Evolutionary conservation across 2,329 filamentous ascomycete genomes (phyloP).

Genomic region (Fusarium incarnatum): DNA sequence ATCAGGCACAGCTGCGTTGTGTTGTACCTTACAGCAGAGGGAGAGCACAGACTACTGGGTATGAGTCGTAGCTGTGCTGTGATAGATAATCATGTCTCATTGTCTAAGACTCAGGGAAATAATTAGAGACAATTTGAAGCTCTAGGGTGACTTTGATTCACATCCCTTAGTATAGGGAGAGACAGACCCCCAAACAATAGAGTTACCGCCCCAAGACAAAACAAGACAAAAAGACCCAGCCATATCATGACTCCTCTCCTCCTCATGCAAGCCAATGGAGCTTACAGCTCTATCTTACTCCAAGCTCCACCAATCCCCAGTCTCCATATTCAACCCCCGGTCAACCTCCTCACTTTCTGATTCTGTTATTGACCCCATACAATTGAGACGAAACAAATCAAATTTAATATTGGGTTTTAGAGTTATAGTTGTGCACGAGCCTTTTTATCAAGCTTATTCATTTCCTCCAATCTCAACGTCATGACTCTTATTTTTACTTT

Average conservation of each 20-base stretch:
- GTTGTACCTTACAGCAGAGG: conserved; percentile 38
- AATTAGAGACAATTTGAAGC: not conserved
- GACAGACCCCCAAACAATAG: conserved; percentile 6
- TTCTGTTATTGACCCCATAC: conserved; percentile 9
- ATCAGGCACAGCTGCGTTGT: conserved; percentile 29
- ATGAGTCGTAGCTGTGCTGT: not conserved
- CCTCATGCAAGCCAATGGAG: conserved; percentile 13
- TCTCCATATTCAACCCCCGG: not conserved
- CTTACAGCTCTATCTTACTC: not conserved
- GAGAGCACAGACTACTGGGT: conserved; percentile 30
- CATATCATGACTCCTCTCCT: conserved; percentile 34
- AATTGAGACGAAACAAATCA: conserved; percentile 16
- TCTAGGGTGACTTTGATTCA: not conserved
- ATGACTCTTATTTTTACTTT: conserved; percentile 29
- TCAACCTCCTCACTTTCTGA: conserved; percentile 27
- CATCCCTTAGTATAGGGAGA: not conserved
- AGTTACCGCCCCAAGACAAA: conserved; percentile 19
- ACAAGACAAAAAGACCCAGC: conserved; percentile 7
- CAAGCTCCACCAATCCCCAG: conserved; percentile 30
- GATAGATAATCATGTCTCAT: conserved; percentile 15
- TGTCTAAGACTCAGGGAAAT: not conserved
- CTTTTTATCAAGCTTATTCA: conserved; percentile 31
- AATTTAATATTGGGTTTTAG: conserved; percentile 13
- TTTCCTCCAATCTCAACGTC: conserved; percentile 25
- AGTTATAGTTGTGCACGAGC: conserved; percentile 15